These are phyloP conservation scores for Melampsora medusae DNA, from an alignment of 1,284 basidiomycete species.

Conservation along the genomic window DNA sequence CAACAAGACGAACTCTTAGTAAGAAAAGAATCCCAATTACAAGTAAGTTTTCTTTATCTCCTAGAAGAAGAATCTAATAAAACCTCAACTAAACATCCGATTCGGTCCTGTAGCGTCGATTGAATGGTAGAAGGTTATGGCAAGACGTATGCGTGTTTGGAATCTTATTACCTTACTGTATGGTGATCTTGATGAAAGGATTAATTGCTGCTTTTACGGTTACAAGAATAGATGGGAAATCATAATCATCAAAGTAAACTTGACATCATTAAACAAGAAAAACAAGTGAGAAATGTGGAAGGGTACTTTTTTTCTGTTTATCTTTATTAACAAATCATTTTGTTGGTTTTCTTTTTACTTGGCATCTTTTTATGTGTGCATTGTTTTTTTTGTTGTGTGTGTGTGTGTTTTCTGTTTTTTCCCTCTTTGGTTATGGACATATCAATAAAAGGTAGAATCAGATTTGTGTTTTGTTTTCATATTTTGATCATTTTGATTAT, in stretches of 20 bases:
- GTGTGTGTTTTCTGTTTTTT: too few relatives aligned
- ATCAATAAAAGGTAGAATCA: too few relatives aligned
- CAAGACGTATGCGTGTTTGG: conserved; percentile 43
- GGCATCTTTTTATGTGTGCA: neutral
- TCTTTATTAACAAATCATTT: too few relatives aligned
- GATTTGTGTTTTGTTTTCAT: too few relatives aligned
- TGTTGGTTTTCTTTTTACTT: too few relatives aligned
- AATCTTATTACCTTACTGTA: conserved; percentile 37
- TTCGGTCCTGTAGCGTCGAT: conserved; percentile 16
- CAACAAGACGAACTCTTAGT: conserved; percentile 9
- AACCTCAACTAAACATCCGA: too few relatives aligned
- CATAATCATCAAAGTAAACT: neutral
- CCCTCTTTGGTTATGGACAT: too few relatives aligned
- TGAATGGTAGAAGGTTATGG: conserved; percentile 41
- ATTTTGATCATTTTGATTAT: too few relatives aligned
- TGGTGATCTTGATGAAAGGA: conserved; percentile 43
- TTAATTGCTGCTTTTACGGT: conserved; percentile 19
- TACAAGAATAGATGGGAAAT: conserved; percentile 6
- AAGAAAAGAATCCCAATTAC: conserved; percentile 14
- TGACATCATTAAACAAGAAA: neutral
- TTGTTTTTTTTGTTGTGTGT: neutral
- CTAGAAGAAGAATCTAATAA: too few relatives aligned
- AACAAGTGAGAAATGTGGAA: too few relatives aligned
- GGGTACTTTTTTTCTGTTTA: neutral
- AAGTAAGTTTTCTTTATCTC: conserved; percentile 1